phyloP scores from a whole-genome alignment of 495 filamentous ascomycete species.

The Aspergillus biplanus region DNA sequence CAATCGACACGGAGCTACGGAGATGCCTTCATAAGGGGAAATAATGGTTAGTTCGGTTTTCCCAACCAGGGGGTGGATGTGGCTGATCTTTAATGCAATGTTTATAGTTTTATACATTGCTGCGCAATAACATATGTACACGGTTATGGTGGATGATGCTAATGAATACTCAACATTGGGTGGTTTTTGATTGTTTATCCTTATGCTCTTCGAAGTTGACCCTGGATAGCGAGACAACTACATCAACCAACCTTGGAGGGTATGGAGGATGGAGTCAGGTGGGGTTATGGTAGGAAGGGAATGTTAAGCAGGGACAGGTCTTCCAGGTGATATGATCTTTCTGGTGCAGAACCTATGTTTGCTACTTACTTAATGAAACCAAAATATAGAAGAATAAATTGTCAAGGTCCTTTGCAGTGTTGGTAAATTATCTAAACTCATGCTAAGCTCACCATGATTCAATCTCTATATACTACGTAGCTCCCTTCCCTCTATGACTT shows the following conservation, averaged over 20 bases:
- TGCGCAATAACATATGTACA: conserved; percentile 29
- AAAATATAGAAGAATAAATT: no score
- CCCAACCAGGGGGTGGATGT: neutral
- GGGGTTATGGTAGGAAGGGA: no score
- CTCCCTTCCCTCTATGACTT: neutral
- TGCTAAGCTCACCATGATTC: no score
- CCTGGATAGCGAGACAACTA: neutral
- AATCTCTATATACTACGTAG: no score
- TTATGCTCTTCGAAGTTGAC: neutral
- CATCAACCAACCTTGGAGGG: neutral
- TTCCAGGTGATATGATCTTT: no score
- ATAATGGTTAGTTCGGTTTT: conserved; percentile 70
- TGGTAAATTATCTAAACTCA: no score
- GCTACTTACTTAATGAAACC: no score
- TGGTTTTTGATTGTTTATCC: neutral
- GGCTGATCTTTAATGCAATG: neutral
- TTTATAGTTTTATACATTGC: conserved; percentile 47
- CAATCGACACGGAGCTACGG: conserved; percentile 80
- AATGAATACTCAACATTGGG: neutral
- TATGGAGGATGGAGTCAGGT: no score
- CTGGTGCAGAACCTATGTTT: no score
- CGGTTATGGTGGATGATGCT: neutral
- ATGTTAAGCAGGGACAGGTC: no score
- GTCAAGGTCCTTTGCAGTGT: no score
- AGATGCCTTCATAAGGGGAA: conserved; percentile 94